phyloP scores from a whole-genome alignment of 768 basidiomycete species.

The Macrolepiota albuminosa region DNA sequence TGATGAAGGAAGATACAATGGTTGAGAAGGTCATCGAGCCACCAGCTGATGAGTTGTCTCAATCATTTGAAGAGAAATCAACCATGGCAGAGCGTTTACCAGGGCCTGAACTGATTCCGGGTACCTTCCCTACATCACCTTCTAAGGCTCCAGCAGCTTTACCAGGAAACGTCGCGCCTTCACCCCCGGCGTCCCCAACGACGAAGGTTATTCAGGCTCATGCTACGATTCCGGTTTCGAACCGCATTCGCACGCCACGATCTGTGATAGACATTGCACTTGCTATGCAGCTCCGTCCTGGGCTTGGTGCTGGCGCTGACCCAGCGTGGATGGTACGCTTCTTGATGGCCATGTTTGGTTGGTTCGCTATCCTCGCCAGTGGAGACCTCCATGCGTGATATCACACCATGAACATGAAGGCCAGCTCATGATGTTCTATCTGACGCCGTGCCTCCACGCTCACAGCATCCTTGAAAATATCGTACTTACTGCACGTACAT shows the following conservation, averaged over 20 bases:
- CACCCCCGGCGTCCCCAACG: neutral
- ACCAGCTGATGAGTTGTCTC: neutral
- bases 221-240: neutral
- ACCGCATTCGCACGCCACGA: slow-evolving; percentile 21
- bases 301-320: slow-evolving; percentile 65
- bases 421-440: neutral
- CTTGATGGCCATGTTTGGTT: slow-evolving; percentile 75
- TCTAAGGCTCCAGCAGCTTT: slow-evolving; percentile 2
- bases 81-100: neutral
- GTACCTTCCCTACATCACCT: neutral
- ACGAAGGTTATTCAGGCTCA: neutral
- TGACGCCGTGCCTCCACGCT: too few relatives aligned
- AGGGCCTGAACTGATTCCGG: neutral
- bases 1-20: neutral
- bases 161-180: neutral
- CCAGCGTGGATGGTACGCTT: slow-evolving; percentile 78
- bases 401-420: too few relatives aligned
- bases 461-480: neutral
- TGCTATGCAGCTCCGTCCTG: slow-evolving; percentile 74
- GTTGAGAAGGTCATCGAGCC: neutral
- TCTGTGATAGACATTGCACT: slow-evolving; percentile 63
- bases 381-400: slow-evolving; percentile 3
- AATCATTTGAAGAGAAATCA: neutral
- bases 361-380: slow-evolving; percentile 57
- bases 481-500: neutral